A percentile compares a stretch with the other conserved stretches of the same genome.
Evolutionary conservation across 2,329 filamentous ascomycete species (phyloP).

Genomic region (Xylaria sp.): DNA sequence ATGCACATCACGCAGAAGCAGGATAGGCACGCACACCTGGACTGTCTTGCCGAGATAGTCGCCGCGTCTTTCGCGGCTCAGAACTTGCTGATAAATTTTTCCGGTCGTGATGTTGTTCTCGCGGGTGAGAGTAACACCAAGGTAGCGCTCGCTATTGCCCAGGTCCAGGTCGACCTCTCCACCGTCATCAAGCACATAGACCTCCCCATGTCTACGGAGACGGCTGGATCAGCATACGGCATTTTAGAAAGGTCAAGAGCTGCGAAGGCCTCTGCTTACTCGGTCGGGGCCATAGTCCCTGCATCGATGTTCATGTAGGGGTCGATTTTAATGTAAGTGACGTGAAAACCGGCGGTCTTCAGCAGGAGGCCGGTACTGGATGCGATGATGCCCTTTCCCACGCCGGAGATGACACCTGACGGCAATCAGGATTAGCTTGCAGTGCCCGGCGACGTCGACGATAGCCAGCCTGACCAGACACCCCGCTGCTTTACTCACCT

Average conservation of each 20-base stretch:
- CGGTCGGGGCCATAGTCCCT: constrained; percentile 47
- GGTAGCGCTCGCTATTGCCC: constrained; percentile 67
- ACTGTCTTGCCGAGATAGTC: constrained; percentile 89
- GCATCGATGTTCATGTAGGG: constrained; percentile 78
- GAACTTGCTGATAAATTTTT: constrained; percentile 80
- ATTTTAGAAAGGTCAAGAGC: background rate
- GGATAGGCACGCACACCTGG: constrained; percentile 72
- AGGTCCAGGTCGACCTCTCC: constrained; percentile 53
- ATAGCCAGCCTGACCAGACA: background rate
- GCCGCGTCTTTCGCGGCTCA: constrained; percentile 62
- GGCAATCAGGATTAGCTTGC: background rate
- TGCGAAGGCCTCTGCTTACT: background rate
- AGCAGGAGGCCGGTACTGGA: constrained; percentile 1
- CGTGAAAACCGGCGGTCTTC: background rate
- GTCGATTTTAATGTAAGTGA: constrained; percentile 49
- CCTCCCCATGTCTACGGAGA: constrained; percentile 72
- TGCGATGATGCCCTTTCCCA: constrained; percentile 2
- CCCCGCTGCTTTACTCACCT: background rate
- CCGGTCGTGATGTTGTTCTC: constrained; percentile 98
- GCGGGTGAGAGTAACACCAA: constrained; percentile 77
- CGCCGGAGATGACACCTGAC: constrained; percentile 1
- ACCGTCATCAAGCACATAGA: constrained; percentile 83
- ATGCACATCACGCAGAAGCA: background rate
- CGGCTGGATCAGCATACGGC: background rate
- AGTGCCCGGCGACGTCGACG: background rate